These are phyloP conservation scores for Tuber brumale DNA, from an alignment of 495 filamentous ascomycete genomes.

Conservation along the genomic window DNA sequence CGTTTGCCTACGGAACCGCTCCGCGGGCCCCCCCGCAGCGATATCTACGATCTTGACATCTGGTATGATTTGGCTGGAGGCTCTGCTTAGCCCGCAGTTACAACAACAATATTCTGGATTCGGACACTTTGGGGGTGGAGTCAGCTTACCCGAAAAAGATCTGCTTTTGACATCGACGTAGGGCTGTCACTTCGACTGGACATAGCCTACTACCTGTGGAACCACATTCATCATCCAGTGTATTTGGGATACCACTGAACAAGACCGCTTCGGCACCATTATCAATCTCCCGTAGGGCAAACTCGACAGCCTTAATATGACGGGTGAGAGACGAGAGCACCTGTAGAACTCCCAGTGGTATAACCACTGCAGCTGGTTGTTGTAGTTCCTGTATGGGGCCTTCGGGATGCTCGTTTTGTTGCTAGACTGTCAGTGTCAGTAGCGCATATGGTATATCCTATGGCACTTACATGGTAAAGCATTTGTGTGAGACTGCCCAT, in stretches of 20 bases:
- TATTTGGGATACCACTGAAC: not conserved
- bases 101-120: not conserved
- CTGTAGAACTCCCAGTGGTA: not conserved
- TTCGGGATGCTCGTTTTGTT: not conserved
- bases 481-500: not conserved
- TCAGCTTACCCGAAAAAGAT: not conserved
- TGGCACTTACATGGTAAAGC: not conserved
- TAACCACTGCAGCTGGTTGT: not conserved
- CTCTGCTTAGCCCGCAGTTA: not conserved
- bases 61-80: not conserved
- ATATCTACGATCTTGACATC: too few species aligned
- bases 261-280: constrained; percentile 1
- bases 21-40: too few species aligned
- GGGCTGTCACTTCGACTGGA: not conserved
- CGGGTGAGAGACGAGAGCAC: not conserved
- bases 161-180: not conserved
- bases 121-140: not conserved
- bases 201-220: not conserved
- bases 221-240: not conserved
- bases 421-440: not conserved
- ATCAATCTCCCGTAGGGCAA: not conserved
- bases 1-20: too few species aligned
- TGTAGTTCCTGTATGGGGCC: not conserved
- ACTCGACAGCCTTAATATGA: not conserved
- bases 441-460: not conserved